Evolutionary conservation across 768 basidiomycete genomes (phyloP), one percentile per base, ranked within the genome.

Genomic region (Mycena capillaripes): DNA sequence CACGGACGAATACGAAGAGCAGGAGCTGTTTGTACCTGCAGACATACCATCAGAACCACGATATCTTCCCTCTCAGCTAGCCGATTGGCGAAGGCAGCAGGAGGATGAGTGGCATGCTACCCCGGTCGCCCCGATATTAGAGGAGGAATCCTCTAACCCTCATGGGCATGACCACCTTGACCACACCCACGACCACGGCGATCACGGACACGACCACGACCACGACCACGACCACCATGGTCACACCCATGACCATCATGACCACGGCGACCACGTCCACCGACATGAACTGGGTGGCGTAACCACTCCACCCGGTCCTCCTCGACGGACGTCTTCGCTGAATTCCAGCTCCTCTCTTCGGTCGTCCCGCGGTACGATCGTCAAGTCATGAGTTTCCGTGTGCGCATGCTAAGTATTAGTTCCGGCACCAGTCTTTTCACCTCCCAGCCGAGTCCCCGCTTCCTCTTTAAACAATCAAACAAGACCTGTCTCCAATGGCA

Each of bases 21-120:
- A 90, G 71, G 85, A 90, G 50, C 83, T 94, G 32, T 95, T 95
- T 76, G 91, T 94, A 29, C 95, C 94, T 30, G 93, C 92, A 29
- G 92, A 93, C 70, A 78, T 83, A 50, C 81, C 81, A 71, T 61
- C 77, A 52, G 78, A 81, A n/a, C n/a, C 71, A 16, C 77, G 76
- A 32, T 78, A 81, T 34, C 74, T 64, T 61, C 71, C 78, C 1
- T 71, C 76, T 25, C 81, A 80, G 50, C 59, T 82, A 14, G 75
- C 76, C 36, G 79, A 82, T 57, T 82, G 80, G 81, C 74, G 78
- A 40, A 75, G 73, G 40, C 80, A 81, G 64, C 78, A 82, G 62
- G 79, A 81, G 53, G 80, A 82, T 19, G 78, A 78, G 36, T 65
- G 63, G 38, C 69, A 61, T 23, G 38, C 63, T 5, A 70, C 65